Conservation (phyloP, 2,329 filamentous ascomycete genomes). For the Leptographium lundbergii region DNA sequence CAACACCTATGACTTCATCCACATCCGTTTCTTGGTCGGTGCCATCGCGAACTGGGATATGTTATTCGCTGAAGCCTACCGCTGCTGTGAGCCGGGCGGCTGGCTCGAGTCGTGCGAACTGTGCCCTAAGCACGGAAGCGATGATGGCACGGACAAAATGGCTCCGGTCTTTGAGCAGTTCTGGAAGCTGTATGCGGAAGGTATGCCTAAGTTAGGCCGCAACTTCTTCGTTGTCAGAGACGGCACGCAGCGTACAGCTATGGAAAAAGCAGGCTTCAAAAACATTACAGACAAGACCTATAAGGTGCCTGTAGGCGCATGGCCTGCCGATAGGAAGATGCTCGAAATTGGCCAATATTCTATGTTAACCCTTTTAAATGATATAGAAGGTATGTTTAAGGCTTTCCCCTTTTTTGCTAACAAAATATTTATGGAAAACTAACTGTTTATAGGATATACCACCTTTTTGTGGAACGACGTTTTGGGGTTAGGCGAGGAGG, state of each 20-base stretch:
- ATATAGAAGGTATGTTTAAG: not conserved
- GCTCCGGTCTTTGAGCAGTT: not conserved
- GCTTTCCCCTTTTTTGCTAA: not conserved
- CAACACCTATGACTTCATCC: conserved; percentile 42
- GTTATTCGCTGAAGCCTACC: conserved; percentile 33
- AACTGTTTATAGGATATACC: not conserved
- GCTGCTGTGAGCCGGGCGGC: conserved; percentile 39
- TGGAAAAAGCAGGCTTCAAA: conserved; percentile 1
- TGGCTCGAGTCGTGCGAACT: conserved; percentile 16
- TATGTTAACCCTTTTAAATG: not conserved
- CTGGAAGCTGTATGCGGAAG: not conserved
- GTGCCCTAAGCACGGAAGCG: conserved; percentile 9
- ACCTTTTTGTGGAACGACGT: not conserved
- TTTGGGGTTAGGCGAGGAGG: not conserved
- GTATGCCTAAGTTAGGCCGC: not conserved
- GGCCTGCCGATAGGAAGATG: not conserved
- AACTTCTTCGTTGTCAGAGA: not conserved
- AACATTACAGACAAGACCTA: not conserved
- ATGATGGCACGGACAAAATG: conserved; percentile 13
- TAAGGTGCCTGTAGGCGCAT: conserved; percentile 5
- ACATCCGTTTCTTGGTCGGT: conserved; percentile 39
- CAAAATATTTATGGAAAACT: too few relatives aligned
- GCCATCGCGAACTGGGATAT: conserved; percentile 38
- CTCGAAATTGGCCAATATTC: not conserved
- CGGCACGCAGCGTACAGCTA: not conserved